Evolutionary conservation across 371 early-diverging fungal genomes (phyloP).

Genomic region (Mortierella sp.): DNA sequence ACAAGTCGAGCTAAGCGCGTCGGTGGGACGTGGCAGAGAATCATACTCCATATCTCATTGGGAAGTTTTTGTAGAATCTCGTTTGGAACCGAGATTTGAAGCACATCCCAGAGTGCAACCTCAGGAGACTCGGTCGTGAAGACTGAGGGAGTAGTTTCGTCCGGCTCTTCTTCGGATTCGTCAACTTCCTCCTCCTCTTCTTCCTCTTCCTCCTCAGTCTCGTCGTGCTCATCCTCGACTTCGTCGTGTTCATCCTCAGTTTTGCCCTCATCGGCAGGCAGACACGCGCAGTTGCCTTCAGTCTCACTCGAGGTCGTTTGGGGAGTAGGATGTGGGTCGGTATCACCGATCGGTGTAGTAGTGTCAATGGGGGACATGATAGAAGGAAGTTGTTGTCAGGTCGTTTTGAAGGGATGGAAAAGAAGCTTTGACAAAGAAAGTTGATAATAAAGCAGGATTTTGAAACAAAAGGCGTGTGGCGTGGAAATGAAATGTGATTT

Average conservation of each 20-base stretch:
- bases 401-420: too few relatives aligned
- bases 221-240: background rate
- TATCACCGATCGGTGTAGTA: too few relatives aligned
- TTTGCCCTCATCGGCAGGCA: background rate
- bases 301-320: too few relatives aligned
- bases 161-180: too few relatives aligned
- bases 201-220: background rate
- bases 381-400: too few relatives aligned
- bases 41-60: constrained; percentile 6
- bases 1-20: background rate
- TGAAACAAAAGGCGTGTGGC: constrained; percentile 36
- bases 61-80: constrained; percentile 1
- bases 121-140: constrained; percentile 14
- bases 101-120: background rate
- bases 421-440: too few relatives aligned
- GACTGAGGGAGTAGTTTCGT: constrained; percentile 5
- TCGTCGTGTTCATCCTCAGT: background rate
- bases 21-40: constrained; percentile 13
- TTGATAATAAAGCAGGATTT: constrained; percentile 49
- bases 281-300: background rate
- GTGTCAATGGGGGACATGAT: too few relatives aligned
- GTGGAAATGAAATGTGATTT: too few relatives aligned
- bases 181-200: too few relatives aligned
- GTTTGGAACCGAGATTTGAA: background rate
- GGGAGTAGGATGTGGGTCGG: too few relatives aligned